A percentile compares a stretch with the other conserved stretches of the same genome.
Evolutionary conservation across 2,329 filamentous ascomycete genomes (phyloP).

Genomic region (Ophiocordyceps camponoti-floridani): DNA sequence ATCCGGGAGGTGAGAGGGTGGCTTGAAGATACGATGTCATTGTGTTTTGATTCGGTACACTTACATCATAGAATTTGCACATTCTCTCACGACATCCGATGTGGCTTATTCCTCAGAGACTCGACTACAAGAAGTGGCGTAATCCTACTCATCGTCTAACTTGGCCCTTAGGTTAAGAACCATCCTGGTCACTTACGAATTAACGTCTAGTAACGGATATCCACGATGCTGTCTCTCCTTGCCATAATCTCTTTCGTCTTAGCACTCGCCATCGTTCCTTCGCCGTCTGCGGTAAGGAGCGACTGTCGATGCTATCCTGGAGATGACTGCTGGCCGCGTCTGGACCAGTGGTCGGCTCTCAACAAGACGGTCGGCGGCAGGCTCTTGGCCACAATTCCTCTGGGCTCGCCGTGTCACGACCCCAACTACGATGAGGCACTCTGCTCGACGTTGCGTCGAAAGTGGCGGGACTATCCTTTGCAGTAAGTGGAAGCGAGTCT

Average conservation of each 20-base stretch:
- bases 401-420: slow-evolving; percentile 34
- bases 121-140: too few relatives aligned
- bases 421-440: slow-evolving; percentile 23
- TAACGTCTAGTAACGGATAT: too few relatives aligned
- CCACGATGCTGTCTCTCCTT: not conserved
- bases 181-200: too few relatives aligned
- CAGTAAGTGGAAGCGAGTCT: slow-evolving; percentile 18
- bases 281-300: not conserved
- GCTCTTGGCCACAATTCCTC: slow-evolving; percentile 32
- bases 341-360: slow-evolving; percentile 25
- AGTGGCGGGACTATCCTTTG: slow-evolving; percentile 24
- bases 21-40: too few relatives aligned
- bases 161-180: too few relatives aligned
- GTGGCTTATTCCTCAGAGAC: too few relatives aligned
- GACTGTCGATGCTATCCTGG: slow-evolving; percentile 23
- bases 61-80: too few relatives aligned
- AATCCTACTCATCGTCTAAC: too few relatives aligned
- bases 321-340: slow-evolving; percentile 32
- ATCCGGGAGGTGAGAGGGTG: too few relatives aligned
- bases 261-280: not conserved
- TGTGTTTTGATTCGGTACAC: too few relatives aligned
- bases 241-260: not conserved
- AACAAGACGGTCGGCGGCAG: slow-evolving; percentile 32
- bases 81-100: too few relatives aligned
- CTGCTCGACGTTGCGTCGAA: slow-evolving; percentile 22